Conservation (phyloP, 1,139 yeast species). For the Nematodospora anomalae region DNA sequence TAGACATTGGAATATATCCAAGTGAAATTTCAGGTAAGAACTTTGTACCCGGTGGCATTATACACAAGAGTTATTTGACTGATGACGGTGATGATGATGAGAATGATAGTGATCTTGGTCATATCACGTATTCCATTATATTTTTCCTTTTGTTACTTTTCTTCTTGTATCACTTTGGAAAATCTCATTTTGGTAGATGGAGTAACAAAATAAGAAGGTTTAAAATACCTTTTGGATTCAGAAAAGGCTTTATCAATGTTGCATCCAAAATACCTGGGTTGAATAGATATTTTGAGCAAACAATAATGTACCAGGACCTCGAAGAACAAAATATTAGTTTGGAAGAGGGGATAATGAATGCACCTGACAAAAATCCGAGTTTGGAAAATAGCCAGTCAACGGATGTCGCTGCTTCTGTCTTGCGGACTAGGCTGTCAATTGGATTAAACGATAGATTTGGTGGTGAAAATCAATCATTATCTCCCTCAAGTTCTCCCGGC, state of each 20-base stretch:
- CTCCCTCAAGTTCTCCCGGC: conserved; percentile 1
- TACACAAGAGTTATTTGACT: conserved; percentile 12
- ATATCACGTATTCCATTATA: conserved; percentile 17
- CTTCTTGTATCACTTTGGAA: conserved; percentile 22
- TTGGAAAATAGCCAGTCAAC: not conserved
- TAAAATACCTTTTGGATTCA: conserved; percentile 18
- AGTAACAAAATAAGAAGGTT: conserved; percentile 18
- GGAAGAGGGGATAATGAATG: conserved; percentile 33
- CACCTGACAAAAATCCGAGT: not conserved
- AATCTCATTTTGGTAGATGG: conserved; percentile 18
- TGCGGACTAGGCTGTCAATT: conserved; percentile 44
- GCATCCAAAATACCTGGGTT: conserved; percentile 22
- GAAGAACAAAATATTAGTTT: conserved; percentile 21
- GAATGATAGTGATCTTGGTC: conserved; percentile 10
- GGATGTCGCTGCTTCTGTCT: conserved; percentile 23
- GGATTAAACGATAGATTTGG: conserved; percentile 29
- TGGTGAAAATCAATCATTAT: conserved; percentile 13
- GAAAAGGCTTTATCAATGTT: conserved; percentile 14
- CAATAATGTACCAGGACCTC: conserved; percentile 10
- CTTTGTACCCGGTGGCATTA: conserved; percentile 40
- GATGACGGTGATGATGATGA: conserved; percentile 27
- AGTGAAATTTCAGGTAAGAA: conserved; percentile 45
- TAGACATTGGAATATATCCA: conserved; percentile 53
- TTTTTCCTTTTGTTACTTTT: conserved; percentile 21
- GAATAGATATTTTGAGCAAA: conserved; percentile 11